phyloP scores from a whole-genome alignment of 306 rosid genomes.

The Ormosia emarginata region DNA sequence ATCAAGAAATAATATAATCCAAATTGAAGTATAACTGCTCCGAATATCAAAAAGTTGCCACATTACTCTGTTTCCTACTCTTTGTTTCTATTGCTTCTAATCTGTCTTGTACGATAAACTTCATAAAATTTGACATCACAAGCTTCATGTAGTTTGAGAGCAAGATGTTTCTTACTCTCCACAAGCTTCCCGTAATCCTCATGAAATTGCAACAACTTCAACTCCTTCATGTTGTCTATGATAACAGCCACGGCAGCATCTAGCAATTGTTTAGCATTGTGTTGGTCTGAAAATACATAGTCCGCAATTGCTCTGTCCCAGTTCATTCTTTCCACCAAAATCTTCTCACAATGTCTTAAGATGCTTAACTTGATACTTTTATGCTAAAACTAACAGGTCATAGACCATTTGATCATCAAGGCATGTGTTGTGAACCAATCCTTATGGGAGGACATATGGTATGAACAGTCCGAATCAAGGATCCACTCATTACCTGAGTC shows the following conservation, averaged over 20 bases:
- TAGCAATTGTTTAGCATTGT: constrained; percentile 43
- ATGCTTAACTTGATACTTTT: constrained; percentile 58
- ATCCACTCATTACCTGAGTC: neutral
- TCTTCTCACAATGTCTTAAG: constrained; percentile 53
- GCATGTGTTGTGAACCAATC: neutral
- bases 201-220: constrained; percentile 19
- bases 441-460: neutral
- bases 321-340: constrained; percentile 41
- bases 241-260: constrained; percentile 46
- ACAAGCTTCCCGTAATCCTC: constrained; percentile 50
- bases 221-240: constrained; percentile 53
- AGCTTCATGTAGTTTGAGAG: constrained; percentile 56
- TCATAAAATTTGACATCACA: neutral
- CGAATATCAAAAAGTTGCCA: neutral
- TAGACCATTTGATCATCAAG: constrained; percentile 58
- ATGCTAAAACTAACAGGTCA: constrained; percentile 46
- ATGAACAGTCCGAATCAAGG: neutral
- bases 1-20: neutral
- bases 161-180: constrained; percentile 47
- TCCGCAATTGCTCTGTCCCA: constrained; percentile 46
- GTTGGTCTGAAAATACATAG: constrained; percentile 54
- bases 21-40: neutral
- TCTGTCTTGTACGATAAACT: too few relatives aligned
- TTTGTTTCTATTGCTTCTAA: neutral
- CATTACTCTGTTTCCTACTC: neutral